Percentiles rank a stretch among this genome's conserved stretches.
Conservation (phyloP, 2,329 filamentous ascomycete species). For the Cylindrodendrum hubeiense region DNA sequence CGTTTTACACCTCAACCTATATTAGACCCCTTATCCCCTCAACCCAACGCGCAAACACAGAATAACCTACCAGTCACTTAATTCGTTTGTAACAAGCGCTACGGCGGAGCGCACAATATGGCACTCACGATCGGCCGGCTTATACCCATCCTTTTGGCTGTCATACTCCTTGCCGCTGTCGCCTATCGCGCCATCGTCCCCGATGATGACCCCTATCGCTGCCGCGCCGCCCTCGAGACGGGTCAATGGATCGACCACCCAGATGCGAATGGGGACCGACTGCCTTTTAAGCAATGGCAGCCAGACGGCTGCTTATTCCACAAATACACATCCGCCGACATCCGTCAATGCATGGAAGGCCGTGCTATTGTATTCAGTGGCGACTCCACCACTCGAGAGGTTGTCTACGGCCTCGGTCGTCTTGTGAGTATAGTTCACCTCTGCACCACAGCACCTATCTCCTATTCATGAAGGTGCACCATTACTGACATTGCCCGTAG, state of each 20-base stretch:
- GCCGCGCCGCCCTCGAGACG: conserved; percentile 60
- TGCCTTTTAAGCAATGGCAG: conserved; percentile 64
- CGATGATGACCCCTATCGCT: conserved; percentile 62
- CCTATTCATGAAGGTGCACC: background rate
- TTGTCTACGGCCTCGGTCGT: conserved; percentile 59
- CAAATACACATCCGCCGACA: conserved; percentile 62
- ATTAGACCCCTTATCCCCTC: too few relatives aligned
- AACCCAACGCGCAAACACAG: too few relatives aligned
- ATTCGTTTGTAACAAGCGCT: background rate
- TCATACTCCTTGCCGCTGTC: conserved; percentile 10
- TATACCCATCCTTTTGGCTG: background rate
- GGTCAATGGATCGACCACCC: conserved; percentile 61
- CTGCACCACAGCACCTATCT: too few relatives aligned
- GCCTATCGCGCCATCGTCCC: conserved; percentile 3
- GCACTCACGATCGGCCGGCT: background rate
- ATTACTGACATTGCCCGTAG: background rate
- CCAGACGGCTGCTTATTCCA: conserved; percentile 69
- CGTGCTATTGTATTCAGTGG: conserved; percentile 68
- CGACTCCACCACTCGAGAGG: conserved; percentile 68
- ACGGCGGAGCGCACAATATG: background rate
- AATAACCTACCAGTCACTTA: too few relatives aligned
- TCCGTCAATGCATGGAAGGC: conserved; percentile 63
- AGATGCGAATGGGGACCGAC: conserved; percentile 41
- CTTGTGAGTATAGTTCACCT: background rate
- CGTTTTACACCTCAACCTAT: too few relatives aligned